phyloP scores from a whole-genome alignment of 768 basidiomycete species.

The Kwoniella europaea region DNA sequence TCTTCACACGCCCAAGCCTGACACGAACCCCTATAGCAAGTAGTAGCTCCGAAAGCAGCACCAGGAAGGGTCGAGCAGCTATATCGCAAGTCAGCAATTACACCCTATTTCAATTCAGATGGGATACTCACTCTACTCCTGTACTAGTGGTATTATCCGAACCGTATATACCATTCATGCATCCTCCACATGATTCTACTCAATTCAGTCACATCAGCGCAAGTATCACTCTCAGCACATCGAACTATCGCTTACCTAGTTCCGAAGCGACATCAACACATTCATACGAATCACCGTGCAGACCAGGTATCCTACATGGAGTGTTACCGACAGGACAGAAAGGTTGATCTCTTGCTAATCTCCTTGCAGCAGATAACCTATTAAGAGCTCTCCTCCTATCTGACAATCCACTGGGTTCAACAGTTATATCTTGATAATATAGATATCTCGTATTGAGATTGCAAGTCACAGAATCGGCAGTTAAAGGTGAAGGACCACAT shows the following conservation, averaged over 20 bases:
- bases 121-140: background rate
- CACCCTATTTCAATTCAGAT: too few relatives aligned
- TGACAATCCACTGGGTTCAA: background rate
- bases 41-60: conserved; percentile 1
- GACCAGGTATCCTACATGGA: background rate
- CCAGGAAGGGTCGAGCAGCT: background rate
- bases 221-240: background rate
- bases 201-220: background rate
- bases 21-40: background rate
- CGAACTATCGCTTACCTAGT: background rate
- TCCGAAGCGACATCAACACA: background rate
- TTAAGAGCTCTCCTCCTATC: background rate
- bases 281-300: background rate
- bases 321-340: background rate
- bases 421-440: background rate
- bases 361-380: background rate
- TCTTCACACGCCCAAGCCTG: background rate
- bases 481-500: background rate
- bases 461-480: background rate
- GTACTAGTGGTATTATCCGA: background rate
- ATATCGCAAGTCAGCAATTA: background rate
- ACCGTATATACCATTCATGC: background rate
- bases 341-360: background rate
- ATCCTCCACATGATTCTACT: background rate
- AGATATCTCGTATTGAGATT: background rate